Conservation (phyloP, 2,329 filamentous ascomycete species). For the Colletotrichum karsti region DNA sequence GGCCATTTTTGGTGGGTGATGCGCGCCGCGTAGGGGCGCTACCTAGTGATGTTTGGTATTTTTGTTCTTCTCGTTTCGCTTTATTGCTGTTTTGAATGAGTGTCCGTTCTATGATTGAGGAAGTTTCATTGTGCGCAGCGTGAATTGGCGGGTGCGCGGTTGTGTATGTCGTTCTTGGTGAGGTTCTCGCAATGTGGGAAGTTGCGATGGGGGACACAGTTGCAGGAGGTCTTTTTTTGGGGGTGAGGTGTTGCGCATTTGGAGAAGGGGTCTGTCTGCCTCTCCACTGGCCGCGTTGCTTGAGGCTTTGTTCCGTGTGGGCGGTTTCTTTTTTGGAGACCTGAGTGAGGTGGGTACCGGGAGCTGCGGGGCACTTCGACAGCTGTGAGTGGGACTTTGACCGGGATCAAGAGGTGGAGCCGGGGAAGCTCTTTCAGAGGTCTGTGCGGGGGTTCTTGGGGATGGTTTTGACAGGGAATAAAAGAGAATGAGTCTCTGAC, state of each 20-base stretch:
- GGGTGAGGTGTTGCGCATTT: background rate
- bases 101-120: background rate
- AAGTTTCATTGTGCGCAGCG: constrained; percentile 3
- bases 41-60: background rate
- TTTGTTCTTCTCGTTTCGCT: background rate
- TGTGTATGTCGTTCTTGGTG: background rate
- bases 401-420: constrained; percentile 1
- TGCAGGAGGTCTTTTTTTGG: constrained; percentile 5
- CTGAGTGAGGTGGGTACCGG: background rate
- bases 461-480: no score
- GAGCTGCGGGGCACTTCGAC: constrained; percentile 1
- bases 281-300: constrained; percentile 1
- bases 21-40: background rate
- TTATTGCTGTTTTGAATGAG: background rate
- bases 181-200: background rate
- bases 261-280: background rate
- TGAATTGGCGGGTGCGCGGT: background rate
- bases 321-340: background rate
- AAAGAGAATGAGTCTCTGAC: no score
- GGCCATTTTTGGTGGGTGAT: constrained; percentile 34
- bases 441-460: background rate
- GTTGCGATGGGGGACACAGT: constrained; percentile 28
- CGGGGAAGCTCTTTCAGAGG: background rate
- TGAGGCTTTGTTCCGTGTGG: background rate
- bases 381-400: no score